phyloP scores from a whole-genome alignment of 139 green algal genomes.

The Yamagishiella unicocca region DNA sequence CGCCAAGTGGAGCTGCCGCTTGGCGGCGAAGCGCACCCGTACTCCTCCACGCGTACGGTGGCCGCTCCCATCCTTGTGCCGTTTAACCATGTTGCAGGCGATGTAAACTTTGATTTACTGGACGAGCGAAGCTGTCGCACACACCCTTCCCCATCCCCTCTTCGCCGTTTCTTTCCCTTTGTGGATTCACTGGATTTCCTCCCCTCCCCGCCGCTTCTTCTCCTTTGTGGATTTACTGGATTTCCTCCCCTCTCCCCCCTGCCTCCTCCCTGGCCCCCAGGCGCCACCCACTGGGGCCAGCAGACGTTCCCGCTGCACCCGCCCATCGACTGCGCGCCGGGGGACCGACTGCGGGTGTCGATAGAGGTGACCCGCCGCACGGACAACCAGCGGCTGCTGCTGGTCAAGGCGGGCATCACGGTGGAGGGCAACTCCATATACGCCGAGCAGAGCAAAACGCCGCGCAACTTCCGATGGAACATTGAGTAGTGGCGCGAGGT shows the following conservation, averaged over 20 bases:
- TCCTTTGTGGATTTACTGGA: too few species aligned
- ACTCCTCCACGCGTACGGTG: too few species aligned
- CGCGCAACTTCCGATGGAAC: slow-evolving; percentile 58
- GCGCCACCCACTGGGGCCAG: slow-evolving; percentile 96
- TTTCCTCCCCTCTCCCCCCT: neutral
- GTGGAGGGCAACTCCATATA: slow-evolving; percentile 50
- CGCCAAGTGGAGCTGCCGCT: too few species aligned
- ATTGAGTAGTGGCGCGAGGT: slow-evolving; percentile 59
- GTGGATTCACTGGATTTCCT: too few species aligned
- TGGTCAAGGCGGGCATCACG: slow-evolving; percentile 50
- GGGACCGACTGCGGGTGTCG: slow-evolving; percentile 67
- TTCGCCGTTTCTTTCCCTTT: too few species aligned
- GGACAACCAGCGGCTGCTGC: slow-evolving; percentile 93
- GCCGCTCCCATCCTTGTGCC: too few species aligned
- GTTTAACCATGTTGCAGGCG: too few species aligned
- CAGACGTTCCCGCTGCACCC: slow-evolving; percentile 90
- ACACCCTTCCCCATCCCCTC: too few species aligned
- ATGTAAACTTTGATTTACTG: too few species aligned
- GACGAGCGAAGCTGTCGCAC: too few species aligned
- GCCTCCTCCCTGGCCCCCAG: slow-evolving; percentile 27
- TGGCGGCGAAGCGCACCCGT: too few species aligned
- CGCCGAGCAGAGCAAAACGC: slow-evolving; percentile 46
- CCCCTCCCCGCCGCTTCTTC: too few species aligned
- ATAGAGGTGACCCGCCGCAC: slow-evolving; percentile 75
- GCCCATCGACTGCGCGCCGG: slow-evolving; percentile 71